Conservation (phyloP, 1,284 basidiomycete species). For the Anthracocystis panici-leucophaei region DNA sequence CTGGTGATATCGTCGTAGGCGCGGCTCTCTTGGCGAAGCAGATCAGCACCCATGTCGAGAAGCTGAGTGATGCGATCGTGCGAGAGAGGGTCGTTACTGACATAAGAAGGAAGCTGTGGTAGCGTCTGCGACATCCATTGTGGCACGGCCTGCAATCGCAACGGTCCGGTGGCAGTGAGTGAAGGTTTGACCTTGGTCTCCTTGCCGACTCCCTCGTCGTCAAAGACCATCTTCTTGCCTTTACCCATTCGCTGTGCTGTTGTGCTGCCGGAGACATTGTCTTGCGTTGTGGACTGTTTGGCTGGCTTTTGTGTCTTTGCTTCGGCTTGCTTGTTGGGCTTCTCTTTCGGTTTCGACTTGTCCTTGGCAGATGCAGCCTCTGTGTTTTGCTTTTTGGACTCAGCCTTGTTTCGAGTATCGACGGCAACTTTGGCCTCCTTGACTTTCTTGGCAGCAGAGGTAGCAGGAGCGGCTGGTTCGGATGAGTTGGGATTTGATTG, state of each 20-base stretch:
- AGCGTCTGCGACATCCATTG: conserved; percentile 50
- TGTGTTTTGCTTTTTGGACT: conserved; percentile 16
- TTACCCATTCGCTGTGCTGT: conserved; percentile 40
- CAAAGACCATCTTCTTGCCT: conserved; percentile 57
- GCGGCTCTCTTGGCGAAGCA: conserved; percentile 56
- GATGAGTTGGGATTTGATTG: conserved; percentile 24
- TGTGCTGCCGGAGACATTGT: conserved; percentile 15
- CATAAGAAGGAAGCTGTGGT: conserved; percentile 39
- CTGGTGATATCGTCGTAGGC: conserved; percentile 59
- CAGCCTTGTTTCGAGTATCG: conserved; percentile 16
- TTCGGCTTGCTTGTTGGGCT: conserved; percentile 28
- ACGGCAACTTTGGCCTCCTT: conserved; percentile 14
- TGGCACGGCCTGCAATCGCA: conserved; percentile 54
- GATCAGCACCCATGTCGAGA: conserved; percentile 52
- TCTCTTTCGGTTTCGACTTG: conserved; percentile 26
- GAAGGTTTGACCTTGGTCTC: conserved; percentile 27
- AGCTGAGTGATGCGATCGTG: conserved; percentile 53
- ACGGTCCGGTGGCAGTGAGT: conserved; percentile 14
- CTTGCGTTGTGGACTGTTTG: conserved; percentile 16
- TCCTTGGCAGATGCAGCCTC: conserved; percentile 7
- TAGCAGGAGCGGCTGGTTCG: conserved; percentile 14
- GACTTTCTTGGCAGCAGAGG: conserved; percentile 10
- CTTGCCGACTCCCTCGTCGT: conserved; percentile 46
- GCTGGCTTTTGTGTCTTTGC: conserved; percentile 21
- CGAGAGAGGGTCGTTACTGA: conserved; percentile 12